phyloP scores from a whole-genome alignment of 2,329 filamentous ascomycete genomes.

The Diaporthe ampelina region DNA sequence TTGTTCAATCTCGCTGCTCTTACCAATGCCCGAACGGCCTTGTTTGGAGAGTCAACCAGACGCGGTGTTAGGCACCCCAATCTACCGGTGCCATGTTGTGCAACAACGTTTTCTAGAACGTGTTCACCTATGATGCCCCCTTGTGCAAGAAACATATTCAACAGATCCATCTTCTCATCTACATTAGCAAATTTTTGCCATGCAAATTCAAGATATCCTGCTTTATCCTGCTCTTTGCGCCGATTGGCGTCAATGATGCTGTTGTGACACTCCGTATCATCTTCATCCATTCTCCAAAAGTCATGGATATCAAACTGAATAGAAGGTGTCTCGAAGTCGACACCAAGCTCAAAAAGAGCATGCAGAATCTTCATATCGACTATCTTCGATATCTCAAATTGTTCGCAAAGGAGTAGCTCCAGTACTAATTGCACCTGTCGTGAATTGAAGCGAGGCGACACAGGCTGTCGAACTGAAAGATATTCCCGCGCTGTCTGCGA shows the following conservation, averaged over 20 bases:
- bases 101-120: background rate
- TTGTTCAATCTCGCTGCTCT: background rate
- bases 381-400: background rate
- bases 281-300: background rate
- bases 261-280: background rate
- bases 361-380: background rate
- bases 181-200: background rate
- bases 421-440: background rate
- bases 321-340: background rate
- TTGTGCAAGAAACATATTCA: background rate
- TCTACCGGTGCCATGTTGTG: background rate
- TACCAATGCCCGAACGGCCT: background rate
- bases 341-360: slow-evolving; percentile 1
- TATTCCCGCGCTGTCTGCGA: background rate
- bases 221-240: too few relatives aligned
- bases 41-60: background rate
- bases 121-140: background rate
- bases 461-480: background rate
- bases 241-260: too few relatives aligned
- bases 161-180: background rate
- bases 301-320: background rate
- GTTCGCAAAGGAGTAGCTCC: background rate
- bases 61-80: background rate
- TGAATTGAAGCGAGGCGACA: too few relatives aligned
- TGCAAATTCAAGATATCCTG: background rate